A percentile compares a stretch with the other conserved stretches of the same genome.
phyloP scores from a whole-genome alignment of 768 basidiomycete species.

The Cystofilobasidium ferigula region DNA sequence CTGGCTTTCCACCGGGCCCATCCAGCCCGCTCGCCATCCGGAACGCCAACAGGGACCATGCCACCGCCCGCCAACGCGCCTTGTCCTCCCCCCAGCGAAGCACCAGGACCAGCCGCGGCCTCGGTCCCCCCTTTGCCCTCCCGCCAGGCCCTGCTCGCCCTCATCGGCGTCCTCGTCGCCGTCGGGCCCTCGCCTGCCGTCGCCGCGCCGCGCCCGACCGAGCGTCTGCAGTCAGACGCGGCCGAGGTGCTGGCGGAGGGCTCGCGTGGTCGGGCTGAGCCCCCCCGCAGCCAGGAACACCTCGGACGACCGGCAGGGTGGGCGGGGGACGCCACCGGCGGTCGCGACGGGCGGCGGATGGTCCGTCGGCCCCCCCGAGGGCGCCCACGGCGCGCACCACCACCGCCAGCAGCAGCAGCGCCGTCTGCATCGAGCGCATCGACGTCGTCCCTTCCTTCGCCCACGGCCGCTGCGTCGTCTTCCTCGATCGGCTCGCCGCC shows the following conservation, averaged over 20 bases:
- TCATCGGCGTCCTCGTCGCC: not conserved
- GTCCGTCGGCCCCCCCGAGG: too few relatives aligned
- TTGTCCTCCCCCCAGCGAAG: not conserved
- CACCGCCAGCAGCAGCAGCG: not conserved
- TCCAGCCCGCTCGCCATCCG: too few relatives aligned
- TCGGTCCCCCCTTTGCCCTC: not conserved
- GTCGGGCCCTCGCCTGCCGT: not conserved
- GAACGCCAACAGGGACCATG: too few relatives aligned
- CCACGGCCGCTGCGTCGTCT: not conserved
- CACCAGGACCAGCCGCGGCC: too few relatives aligned
- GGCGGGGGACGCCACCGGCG: too few relatives aligned
- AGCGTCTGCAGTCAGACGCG: too few relatives aligned
- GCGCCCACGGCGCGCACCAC: not conserved
- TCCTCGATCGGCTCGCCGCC: not conserved
- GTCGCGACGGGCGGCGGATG: too few relatives aligned
- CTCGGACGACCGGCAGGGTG: too few relatives aligned
- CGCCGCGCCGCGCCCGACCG: not conserved
- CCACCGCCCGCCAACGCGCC: not conserved
- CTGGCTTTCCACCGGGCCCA: too few relatives aligned
- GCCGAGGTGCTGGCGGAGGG: too few relatives aligned
- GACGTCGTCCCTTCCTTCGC: not conserved
- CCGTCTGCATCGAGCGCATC: not conserved
- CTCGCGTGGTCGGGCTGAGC: too few relatives aligned
- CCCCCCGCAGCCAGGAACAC: too few relatives aligned
- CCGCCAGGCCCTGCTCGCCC: not conserved